phyloP scores from a whole-genome alignment of 345 rosid species.

The Toxicodendron radicans region DNA sequence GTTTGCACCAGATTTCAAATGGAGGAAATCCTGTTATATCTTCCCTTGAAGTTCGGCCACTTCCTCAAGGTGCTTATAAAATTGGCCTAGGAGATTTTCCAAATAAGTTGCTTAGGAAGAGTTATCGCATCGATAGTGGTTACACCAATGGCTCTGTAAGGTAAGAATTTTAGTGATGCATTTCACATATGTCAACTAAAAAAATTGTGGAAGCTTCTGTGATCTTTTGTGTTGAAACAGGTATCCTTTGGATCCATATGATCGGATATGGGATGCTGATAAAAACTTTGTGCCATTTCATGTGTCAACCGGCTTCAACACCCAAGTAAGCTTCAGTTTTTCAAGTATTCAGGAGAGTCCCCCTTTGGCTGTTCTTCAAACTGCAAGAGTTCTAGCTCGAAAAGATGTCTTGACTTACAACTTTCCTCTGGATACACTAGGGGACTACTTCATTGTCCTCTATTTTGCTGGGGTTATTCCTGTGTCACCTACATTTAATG shows the following conservation, averaged over 20 bases:
- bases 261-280: slow-evolving; percentile 88
- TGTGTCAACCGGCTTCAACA: slow-evolving; percentile 45
- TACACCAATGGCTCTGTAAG: slow-evolving; percentile 56
- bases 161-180: slow-evolving; percentile 29
- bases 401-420: slow-evolving; percentile 54
- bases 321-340: slow-evolving; percentile 29
- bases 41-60: slow-evolving; percentile 73
- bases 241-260: slow-evolving; percentile 80
- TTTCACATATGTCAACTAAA: not conserved
- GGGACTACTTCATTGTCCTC: slow-evolving; percentile 69
- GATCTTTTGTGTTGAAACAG: slow-evolving; percentile 35
- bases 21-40: slow-evolving; percentile 77
- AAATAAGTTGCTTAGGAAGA: slow-evolving; percentile 50
- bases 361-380: slow-evolving; percentile 67
- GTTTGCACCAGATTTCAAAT: slow-evolving; percentile 47
- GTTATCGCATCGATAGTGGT: slow-evolving; percentile 69
- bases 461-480: slow-evolving; percentile 84
- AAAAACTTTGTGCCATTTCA: slow-evolving; percentile 57
- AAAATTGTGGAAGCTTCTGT: slow-evolving; percentile 1
- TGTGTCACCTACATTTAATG: slow-evolving; percentile 65
- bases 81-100: slow-evolving; percentile 42
- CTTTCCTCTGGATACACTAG: slow-evolving; percentile 43
- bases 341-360: slow-evolving; percentile 57
- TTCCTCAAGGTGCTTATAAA: slow-evolving; percentile 71
- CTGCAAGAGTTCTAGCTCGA: slow-evolving; percentile 66